Conservation (phyloP, 1,284 basidiomycete genomes). For the Rhizoctonia solani region DNA sequence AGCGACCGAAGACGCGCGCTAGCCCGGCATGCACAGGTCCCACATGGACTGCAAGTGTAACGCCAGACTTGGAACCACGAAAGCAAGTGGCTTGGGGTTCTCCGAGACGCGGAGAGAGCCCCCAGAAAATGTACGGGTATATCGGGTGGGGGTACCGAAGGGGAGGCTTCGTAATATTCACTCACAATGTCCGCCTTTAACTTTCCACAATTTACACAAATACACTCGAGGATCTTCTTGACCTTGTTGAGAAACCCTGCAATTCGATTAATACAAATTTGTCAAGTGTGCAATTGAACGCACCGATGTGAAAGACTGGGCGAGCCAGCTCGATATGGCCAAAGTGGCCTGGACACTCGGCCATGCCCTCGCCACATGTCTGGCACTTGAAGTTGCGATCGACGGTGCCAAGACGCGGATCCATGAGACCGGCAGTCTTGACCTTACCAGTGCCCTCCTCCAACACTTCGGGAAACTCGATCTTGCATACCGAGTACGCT, state of each 20-base stretch:
- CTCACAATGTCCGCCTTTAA: constrained; percentile 96
- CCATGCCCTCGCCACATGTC: constrained; percentile 98
- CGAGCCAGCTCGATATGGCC: constrained; percentile 97
- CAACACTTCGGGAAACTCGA: constrained; percentile 98
- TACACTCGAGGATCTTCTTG: constrained; percentile 99
- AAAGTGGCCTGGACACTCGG: constrained; percentile 98
- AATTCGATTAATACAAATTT: constrained; percentile 1
- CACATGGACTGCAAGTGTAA: constrained; percentile 57
- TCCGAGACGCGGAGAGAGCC: constrained; percentile 83
- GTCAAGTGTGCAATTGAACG: constrained; percentile 40
- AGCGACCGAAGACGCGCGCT: constrained; percentile 82
- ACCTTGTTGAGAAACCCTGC: constrained; percentile 97
- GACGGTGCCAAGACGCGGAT: constrained; percentile 97
- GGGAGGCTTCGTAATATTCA: constrained; percentile 67
- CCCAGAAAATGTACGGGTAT: constrained; percentile 74
- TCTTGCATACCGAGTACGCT: constrained; percentile 97
- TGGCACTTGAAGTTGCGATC: constrained; percentile 99
- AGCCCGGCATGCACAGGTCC: constrained; percentile 49
- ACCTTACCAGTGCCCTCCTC: constrained; percentile 89
- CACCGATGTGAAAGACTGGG: constrained; percentile 96
- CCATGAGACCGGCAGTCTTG: constrained; percentile 93
- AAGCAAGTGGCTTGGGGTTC: constrained; percentile 79
- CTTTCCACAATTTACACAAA: constrained; percentile 98
- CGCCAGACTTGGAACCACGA: constrained; percentile 56
- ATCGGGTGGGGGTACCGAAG: constrained; percentile 56